Evolutionary conservation across 2,329 filamentous ascomycete species (phyloP), one percentile per base, ranked within the genome.

Genomic region (Neonectria neomacrospora): DNA sequence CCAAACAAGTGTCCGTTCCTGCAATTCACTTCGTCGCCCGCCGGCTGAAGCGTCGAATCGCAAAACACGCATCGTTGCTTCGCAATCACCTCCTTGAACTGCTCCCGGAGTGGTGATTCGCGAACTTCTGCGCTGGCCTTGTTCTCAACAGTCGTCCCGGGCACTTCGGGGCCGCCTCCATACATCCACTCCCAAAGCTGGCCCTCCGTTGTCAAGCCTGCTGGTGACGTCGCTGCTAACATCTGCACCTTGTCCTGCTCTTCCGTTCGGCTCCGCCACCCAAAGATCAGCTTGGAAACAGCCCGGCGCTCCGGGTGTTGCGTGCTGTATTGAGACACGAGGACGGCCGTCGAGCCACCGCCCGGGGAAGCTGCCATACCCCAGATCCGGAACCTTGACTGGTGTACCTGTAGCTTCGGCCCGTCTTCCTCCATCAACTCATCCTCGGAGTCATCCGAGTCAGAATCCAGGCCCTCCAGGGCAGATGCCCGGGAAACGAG

Each of bases 131-230:
- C 26, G 2, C 55, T 67, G 34, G 53, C 65, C 44, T 72, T 68
- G 23, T 70, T 61, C 7, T 68, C 53, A 18, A 64, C 51, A 16
- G 76, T 75, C 22, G 81, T 77, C 4, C 82, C 83, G 0, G 80
- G 77, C 3, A 86, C 81, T 2, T 80, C 77, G 0, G 79, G 76
- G 0, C 83, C 84, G n/a, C 77, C 76, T 18, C 84, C 85, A 68
- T 88, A 88, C 82, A 88, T 85, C 81, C 83, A 86, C 64, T 88
- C 83, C 81, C 86, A 88, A 47, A 85, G 78, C 39, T 77, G 76
- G 0, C 81, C 86, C 72, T 89, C 86, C 2, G 85, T 86, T n/a
- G 83, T 72, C 8, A 73, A 28, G 4, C 34, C 70, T 54, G 62
- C 68, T 26, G 58, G 57, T 41, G 48, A 18, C 16, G 32, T 16